Evolutionary conservation across 78 protist genomes (phyloP).

Genomic region (Polysphondylium violaceum): DNA sequence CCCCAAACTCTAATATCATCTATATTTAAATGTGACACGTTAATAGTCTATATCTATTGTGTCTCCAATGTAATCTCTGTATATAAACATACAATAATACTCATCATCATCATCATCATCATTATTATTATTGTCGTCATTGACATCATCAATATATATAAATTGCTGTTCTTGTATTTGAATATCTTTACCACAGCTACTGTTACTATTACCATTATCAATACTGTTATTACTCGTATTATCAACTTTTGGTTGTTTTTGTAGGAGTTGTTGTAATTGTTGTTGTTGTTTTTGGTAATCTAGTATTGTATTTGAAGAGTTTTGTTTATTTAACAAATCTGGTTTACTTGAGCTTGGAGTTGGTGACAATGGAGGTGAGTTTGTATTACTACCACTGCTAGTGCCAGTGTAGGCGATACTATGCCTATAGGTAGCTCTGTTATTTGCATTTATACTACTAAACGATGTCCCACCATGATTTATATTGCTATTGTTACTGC

Average conservation of each 20-base stretch:
- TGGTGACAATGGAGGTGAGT: background rate
- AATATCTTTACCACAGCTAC: background rate
- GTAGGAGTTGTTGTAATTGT: background rate
- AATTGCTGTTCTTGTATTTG: background rate
- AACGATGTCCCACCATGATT: background rate
- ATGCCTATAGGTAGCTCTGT: too few relatives aligned
- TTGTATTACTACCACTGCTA: background rate
- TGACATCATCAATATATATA: background rate
- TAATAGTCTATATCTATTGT: background rate
- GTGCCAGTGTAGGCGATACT: too few relatives aligned
- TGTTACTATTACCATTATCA: background rate
- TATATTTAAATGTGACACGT: background rate
- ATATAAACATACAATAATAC: background rate
- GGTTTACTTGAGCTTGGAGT: background rate
- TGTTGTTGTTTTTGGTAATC: background rate
- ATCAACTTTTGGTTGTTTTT: background rate
- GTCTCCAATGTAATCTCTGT: too few relatives aligned
- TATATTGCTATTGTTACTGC: background rate
- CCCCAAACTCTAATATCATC: constrained; percentile 60
- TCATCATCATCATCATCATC: background rate
- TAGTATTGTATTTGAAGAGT: background rate
- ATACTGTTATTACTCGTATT: background rate
- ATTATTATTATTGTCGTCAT: background rate
- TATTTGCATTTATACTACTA: background rate
- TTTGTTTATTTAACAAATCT: too few relatives aligned